Conservation (phyloP, 176 grass and related monocot genomes). For the Lolium rigidum region DNA sequence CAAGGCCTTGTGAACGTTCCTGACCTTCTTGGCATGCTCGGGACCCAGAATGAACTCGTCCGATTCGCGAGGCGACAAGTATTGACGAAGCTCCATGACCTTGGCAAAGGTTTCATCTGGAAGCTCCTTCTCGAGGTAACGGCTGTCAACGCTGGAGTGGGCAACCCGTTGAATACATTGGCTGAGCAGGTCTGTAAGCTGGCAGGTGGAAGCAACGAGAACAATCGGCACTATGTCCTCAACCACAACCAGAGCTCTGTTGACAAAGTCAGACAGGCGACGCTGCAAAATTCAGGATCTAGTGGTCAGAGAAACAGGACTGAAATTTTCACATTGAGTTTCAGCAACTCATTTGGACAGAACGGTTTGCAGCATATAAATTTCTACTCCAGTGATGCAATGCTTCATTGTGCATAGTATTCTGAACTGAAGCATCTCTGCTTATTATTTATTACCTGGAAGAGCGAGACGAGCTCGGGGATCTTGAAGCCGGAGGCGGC, state of each 20-base stretch:
- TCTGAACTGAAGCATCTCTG: constrained; percentile 11
- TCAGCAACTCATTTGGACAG: not conserved
- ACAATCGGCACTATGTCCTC: constrained; percentile 70
- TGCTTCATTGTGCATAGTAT: not conserved
- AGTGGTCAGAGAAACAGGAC: not conserved
- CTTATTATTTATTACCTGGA: constrained; percentile 48
- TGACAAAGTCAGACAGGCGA: constrained; percentile 59
- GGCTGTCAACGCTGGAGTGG: constrained; percentile 43
- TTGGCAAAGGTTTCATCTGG: constrained; percentile 42
- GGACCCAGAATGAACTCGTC: constrained; percentile 38
- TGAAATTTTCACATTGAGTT: not conserved
- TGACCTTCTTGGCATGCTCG: constrained; percentile 65
- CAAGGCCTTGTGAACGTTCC: constrained; percentile 70
- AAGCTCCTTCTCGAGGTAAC: constrained; percentile 72
- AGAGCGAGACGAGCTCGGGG: constrained; percentile 69
- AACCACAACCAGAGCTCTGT: constrained; percentile 53
- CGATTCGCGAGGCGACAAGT: not conserved
- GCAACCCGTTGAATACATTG: constrained; percentile 61
- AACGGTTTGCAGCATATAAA: constrained; percentile 11
- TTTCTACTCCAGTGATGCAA: not conserved
- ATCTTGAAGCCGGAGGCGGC: constrained; percentile 75
- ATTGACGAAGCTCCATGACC: constrained; percentile 41
- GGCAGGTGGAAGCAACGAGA: constrained; percentile 56
- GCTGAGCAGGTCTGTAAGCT: constrained; percentile 52
- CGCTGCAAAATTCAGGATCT: constrained; percentile 53